A percentile compares a stretch with the other conserved stretches of the same genome.
These are phyloP conservation scores for Agrocybe pediades DNA, from an alignment of 768 basidiomycete genomes.

Conservation along the genomic window DNA sequence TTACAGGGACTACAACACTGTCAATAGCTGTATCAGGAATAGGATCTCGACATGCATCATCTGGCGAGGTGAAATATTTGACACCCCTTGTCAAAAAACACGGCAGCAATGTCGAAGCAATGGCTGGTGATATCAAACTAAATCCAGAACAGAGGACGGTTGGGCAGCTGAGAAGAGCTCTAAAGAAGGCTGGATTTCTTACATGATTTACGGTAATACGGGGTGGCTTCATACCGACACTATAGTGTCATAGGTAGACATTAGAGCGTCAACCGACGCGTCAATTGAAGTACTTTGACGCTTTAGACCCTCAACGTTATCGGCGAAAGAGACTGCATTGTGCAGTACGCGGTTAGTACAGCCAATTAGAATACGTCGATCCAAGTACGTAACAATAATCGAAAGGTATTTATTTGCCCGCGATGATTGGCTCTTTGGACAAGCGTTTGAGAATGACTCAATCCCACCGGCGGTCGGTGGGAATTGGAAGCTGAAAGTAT, in stretches of 20 bases:
- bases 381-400: neutral
- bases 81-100: slow-evolving; percentile 66
- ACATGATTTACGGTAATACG: neutral
- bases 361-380: neutral
- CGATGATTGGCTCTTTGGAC: slow-evolving; percentile 5
- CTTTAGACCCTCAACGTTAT: too few relatives aligned
- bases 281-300: too few relatives aligned
- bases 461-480: slow-evolving; percentile 13
- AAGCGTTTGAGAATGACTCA: neutral
- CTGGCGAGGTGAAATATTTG: slow-evolving; percentile 70
- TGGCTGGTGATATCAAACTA: slow-evolving; percentile 78
- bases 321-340: neutral
- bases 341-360: neutral
- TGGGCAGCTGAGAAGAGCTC: slow-evolving; percentile 70
- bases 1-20: slow-evolving; percentile 35
- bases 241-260: too few relatives aligned
- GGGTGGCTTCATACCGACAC: neutral
- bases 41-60: slow-evolving; percentile 64
- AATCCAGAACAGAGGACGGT: slow-evolving; percentile 86
- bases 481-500: slow-evolving; percentile 19
- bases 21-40: slow-evolving; percentile 39
- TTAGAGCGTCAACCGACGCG: too few relatives aligned
- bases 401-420: neutral
- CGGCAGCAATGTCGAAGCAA: slow-evolving; percentile 69
- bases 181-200: slow-evolving; percentile 54